Evolutionary conservation across 345 rosid genomes (phyloP), one percentile per base, ranked within the genome.

Genomic region (Punica granatum): DNA sequence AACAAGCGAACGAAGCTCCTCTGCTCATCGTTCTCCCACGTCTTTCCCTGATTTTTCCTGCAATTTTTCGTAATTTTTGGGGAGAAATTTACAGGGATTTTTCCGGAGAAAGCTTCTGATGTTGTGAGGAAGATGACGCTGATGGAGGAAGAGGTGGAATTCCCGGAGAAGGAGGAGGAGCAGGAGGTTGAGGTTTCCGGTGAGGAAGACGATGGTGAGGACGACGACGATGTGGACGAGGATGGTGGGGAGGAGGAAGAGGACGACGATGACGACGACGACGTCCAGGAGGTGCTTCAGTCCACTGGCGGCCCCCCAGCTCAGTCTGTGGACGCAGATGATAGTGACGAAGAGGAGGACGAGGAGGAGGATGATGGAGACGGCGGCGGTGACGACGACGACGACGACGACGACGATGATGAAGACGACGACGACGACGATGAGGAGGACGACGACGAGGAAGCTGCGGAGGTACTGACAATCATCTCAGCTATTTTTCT

Each of bases 201-300:
- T 7, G 72, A 69, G n/a, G 72, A 63, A 7, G 68, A 21, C 32
- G 76, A 34, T 19, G 67, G 51, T 21, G 70, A n/a, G 18, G 74
- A 58, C 30, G 75, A 51, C 10, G 71, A 67, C 41, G 70, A 60
- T 7, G 64, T 28, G 16, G 56, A 23, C 2, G 68, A 31, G n/a
- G 68, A 30, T 48, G 73, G 26, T 2, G 73, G 19, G 14, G 67
- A 30, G 5, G 73, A 65, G 30, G 63, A 33, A 4, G 71, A 39
- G 6, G 76, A 62, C 1, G 76, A 39, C 13, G 76, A 19, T 7
- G 75, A 43, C 6, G 76, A 73, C 42, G 76, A 73, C 31, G 76
- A 73, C 28, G 76, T 73, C 48, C 68, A 73, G 72, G 76, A 73
- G 71, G 71, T 73, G 25, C 63, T 67, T 15, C 67, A 39, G 61